Percentiles rank a stretch among this genome's conserved stretches.
Conservation (phyloP, 257 asterid species). For the Fraxinus pennsylvanica region DNA sequence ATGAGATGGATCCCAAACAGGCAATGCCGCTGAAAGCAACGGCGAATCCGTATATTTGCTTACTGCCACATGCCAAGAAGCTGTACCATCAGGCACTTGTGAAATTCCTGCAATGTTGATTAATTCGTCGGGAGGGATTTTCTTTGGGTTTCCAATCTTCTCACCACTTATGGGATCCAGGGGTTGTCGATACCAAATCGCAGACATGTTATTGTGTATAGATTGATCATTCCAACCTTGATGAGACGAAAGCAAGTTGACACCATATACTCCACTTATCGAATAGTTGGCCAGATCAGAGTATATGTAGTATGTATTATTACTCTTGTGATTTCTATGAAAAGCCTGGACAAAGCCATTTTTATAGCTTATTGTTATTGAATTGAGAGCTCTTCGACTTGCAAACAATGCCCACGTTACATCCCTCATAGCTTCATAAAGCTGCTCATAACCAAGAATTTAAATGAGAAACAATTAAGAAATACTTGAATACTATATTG, state of each 20-base stretch:
- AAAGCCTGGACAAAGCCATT: conserved; percentile 95
- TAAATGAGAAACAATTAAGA: background rate
- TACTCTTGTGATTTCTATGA: conserved; percentile 75
- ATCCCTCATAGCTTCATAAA: conserved; percentile 82
- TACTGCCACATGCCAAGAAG: conserved; percentile 92
- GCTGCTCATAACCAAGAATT: conserved; percentile 45
- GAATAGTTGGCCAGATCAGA: conserved; percentile 85
- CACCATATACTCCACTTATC: conserved; percentile 45
- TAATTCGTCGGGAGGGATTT: conserved; percentile 73
- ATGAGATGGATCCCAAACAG: conserved; percentile 74
- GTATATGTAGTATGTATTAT: conserved; percentile 73
- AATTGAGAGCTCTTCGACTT: conserved; percentile 73
- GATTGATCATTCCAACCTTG: conserved; percentile 88
- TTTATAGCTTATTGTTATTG: conserved; percentile 73
- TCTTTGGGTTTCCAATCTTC: conserved; percentile 54
- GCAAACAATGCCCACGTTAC: conserved; percentile 90
- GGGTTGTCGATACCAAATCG: conserved; percentile 80
- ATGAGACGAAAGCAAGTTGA: conserved; percentile 48
- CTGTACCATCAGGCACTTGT: conserved; percentile 88
- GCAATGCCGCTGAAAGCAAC: conserved; percentile 85
- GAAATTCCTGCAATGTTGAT: conserved; percentile 90
- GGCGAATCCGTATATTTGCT: conserved; percentile 87
- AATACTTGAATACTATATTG: background rate
- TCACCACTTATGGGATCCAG: conserved; percentile 75
- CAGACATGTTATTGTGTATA: conserved; percentile 64